Percentiles rank a stretch among this genome's conserved stretches.
These are phyloP conservation scores for Pichia paraexigua DNA, from an alignment of 805 yeast genomes.

Conservation along the genomic window DNA sequence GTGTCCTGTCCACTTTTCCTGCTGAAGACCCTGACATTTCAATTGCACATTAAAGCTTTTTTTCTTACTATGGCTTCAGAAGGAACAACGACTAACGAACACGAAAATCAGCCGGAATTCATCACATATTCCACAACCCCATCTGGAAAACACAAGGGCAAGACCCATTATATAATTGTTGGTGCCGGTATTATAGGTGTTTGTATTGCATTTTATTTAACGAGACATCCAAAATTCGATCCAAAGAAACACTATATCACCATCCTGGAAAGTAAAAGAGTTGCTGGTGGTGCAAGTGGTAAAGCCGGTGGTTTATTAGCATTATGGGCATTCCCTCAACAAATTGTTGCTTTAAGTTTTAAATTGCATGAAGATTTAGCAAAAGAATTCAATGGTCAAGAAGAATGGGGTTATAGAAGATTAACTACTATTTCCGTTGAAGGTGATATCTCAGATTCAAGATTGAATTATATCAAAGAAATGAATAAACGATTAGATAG, in stretches of 20 bases:
- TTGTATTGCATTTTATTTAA: conserved; percentile 84
- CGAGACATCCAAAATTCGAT: conserved; percentile 74
- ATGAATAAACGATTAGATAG: not conserved
- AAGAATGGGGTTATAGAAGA: conserved; percentile 89
- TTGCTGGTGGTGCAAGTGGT: conserved; percentile 97
- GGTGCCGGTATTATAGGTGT: conserved; percentile 98
- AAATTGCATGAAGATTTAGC: conserved; percentile 77
- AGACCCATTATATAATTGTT: conserved; percentile 72
- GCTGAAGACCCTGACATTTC: not conserved
- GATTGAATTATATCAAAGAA: conserved; percentile 5
- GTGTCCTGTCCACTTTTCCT: not conserved
- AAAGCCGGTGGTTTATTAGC: conserved; percentile 96
- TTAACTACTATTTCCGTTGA: conserved; percentile 80
- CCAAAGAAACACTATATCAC: conserved; percentile 72
- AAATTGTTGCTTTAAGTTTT: conserved; percentile 83
- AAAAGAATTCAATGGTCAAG: conserved; percentile 70
- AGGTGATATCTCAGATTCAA: conserved; percentile 51
- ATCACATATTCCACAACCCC: conserved; percentile 32
- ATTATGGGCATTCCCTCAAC: conserved; percentile 95
- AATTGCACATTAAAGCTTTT: too few species aligned
- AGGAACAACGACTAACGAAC: not conserved
- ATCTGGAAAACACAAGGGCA: conserved; percentile 46
- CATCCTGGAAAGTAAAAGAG: conserved; percentile 78
- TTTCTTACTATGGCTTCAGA: not conserved
- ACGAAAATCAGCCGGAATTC: conserved; percentile 20